A percentile compares a stretch with the other conserved stretches of the same genome.
These are phyloP conservation scores for Pichia sp. DNA, from an alignment of 1,139 yeast species.

Conservation along the genomic window DNA sequence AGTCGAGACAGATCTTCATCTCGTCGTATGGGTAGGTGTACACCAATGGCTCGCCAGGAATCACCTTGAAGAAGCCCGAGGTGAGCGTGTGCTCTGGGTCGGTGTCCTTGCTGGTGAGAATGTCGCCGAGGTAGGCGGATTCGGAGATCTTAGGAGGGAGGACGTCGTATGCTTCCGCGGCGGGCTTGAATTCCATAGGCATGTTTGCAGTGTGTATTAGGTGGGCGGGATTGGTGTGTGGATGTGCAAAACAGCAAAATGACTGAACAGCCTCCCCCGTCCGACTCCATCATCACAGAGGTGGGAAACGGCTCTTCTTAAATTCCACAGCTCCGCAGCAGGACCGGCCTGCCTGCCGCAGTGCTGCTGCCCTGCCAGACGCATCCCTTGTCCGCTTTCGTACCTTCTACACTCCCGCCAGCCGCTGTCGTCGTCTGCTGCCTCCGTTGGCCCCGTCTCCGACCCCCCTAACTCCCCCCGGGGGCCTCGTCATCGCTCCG, in stretches of 20 bases:
- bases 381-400: not conserved
- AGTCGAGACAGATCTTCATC: constrained; percentile 64
- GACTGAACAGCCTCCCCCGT: too few relatives aligned
- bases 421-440: not conserved
- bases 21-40: constrained; percentile 64
- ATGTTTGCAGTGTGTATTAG: constrained; percentile 32
- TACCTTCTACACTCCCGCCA: not conserved
- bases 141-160: constrained; percentile 55
- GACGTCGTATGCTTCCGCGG: constrained; percentile 48
- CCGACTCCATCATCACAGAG: not conserved
- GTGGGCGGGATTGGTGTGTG: not conserved
- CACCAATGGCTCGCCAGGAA: constrained; percentile 60
- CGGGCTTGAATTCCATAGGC: constrained; percentile 58
- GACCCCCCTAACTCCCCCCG: too few relatives aligned
- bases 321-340: not conserved
- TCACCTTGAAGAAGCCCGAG: constrained; percentile 66
- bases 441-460: not conserved
- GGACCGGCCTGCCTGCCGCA: too few relatives aligned
- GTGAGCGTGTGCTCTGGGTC: constrained; percentile 52
- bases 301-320: not conserved
- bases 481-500: not conserved
- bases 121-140: constrained; percentile 66
- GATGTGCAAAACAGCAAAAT: not conserved
- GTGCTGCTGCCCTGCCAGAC: not conserved
- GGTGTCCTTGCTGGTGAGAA: constrained; percentile 49